Base-by-base conservation (phyloP, 768 basidiomycete genomes). In the Holtermanniella nyarrowii region DNA sequence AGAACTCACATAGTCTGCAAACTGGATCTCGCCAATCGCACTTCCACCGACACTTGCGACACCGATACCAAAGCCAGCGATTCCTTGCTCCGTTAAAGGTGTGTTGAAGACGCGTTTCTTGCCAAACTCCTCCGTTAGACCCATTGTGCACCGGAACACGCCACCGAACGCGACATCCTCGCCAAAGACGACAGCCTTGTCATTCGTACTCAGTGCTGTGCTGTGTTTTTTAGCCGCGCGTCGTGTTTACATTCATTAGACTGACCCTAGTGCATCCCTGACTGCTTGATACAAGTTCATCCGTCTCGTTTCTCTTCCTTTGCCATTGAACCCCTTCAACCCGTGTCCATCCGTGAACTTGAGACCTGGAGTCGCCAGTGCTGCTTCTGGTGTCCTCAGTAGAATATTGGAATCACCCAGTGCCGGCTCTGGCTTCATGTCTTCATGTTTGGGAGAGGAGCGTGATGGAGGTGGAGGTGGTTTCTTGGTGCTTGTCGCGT, bases 221-320 rank as follows among this genome's bases (percentile, higher is more conserved):
- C 88, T 88, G 51, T 11, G 40, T 16, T 4, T 44, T 22, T 22
- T 23, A 2, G 22, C n/a, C 24, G 20, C 48, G 12, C n/a, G n/a
- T 23, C 13, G 11, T 5, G 21, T 4, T 21, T 23, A 23, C 47
- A 41, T 41, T 20, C 46, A 23, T 42, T 16, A 24, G 21, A 50
- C 73, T 46, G 61, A 84, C 86, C 83, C 84, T 76, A 95, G 79
- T 2, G 88, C 88, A 68, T 93, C 88, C 44, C 91, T 78, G 13
- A 96, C 79, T 1, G 91, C 86, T 68, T 95, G 90, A 71, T 89
- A 95, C 59, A 84, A 75, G 67, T 96, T 96, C 88, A 93, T 93
- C 75, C 90, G 89, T 59, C 88, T 80, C 20, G 88, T 91, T 72
- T 88, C 85, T 46, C 86, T 79, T 14, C 86, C 86, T 18, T 80